Evolutionary conservation across 1,139 yeast species (phyloP).

Genomic region (Saccharomyces hybrid): DNA sequence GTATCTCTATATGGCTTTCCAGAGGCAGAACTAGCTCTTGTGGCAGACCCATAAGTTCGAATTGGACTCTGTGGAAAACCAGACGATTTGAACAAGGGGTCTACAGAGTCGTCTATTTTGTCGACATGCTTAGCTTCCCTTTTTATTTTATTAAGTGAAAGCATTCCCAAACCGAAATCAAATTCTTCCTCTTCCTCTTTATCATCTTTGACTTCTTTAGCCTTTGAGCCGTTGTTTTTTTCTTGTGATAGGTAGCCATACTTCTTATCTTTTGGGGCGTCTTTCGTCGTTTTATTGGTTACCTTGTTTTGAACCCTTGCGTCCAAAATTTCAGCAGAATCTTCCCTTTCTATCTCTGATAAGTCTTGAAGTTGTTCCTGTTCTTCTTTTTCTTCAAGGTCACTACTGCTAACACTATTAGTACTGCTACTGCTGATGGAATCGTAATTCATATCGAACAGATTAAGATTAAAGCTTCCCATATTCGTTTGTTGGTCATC

Average conservation of each 20-base stretch:
- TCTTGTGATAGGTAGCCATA: neutral
- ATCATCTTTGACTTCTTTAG: neutral
- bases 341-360: slow-evolving; percentile 4
- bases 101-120: slow-evolving; percentile 25
- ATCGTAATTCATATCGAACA: neutral
- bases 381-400: slow-evolving; percentile 13
- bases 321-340: slow-evolving; percentile 11
- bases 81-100: slow-evolving; percentile 22
- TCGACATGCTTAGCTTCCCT: slow-evolving; percentile 19
- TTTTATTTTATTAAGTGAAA: slow-evolving; percentile 23
- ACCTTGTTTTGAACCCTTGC: slow-evolving; percentile 9
- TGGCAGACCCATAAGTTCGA: slow-evolving; percentile 4
- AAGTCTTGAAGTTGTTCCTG: slow-evolving; percentile 11
- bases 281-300: slow-evolving; percentile 20
- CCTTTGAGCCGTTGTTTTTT: neutral
- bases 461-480: neutral
- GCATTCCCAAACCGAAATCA: slow-evolving; percentile 22
- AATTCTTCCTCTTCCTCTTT: slow-evolving; percentile 14
- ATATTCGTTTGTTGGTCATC: neutral
- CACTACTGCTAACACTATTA: slow-evolving; percentile 9
- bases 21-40: slow-evolving; percentile 4
- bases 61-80: slow-evolving; percentile 6
- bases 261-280: neutral
- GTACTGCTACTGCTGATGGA: slow-evolving; percentile 5
- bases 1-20: slow-evolving; percentile 10